Evolutionary conservation across 352 stramenopile genomes (phyloP), one percentile per base, ranked within the genome.

Genomic region (Pythium aquatile): DNA sequence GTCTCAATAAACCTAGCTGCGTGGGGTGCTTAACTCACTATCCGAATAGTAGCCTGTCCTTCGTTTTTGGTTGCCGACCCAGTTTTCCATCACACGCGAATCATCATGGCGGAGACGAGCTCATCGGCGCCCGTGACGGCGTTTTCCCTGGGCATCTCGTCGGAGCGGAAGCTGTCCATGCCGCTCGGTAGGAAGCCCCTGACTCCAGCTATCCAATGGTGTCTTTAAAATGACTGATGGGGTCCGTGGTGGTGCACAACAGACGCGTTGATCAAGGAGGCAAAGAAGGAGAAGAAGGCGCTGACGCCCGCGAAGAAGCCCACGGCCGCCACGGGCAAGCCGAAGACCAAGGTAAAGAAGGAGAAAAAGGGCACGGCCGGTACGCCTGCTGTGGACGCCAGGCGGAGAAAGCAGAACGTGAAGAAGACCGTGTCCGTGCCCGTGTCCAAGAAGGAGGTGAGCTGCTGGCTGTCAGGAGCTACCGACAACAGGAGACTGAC

Each of bases 351-450:
- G 42, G 3, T 17, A 13, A 65, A 49, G 40, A 61, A 61, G 51
- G 61, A 26, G 0, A 73, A 67, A 51, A 72, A 68, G 48, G 57
- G 44, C 44, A 73, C 63, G 51, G 61, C 61, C 16, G 64, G 47
- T 32, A 70, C 58, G 55, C 68, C 75, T 37, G 51, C 37, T 6
- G 58, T 51, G 46, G 42, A 61, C 28, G 52, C 62, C 28, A 66
- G 66, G 52, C 81, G 77, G 60, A 85, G 83, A 60, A 72, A 81
- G 62, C 74, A 83, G 55, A 88, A 81, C 56, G 81, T 91, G 42
- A 91, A 91, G 73, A 91, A 91, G 65, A 88, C 78, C 33, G 76
- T 91, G 58, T 70, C 81, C 5, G 79, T 91, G 24, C 76, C 78
- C 8, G 68, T 88, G n/a, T 76, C 79, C 53, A 91, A 91, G 67